Base-by-base conservation (phyloP, 108 stramenopile species). In the Cyclotella kingstonii region DNA sequence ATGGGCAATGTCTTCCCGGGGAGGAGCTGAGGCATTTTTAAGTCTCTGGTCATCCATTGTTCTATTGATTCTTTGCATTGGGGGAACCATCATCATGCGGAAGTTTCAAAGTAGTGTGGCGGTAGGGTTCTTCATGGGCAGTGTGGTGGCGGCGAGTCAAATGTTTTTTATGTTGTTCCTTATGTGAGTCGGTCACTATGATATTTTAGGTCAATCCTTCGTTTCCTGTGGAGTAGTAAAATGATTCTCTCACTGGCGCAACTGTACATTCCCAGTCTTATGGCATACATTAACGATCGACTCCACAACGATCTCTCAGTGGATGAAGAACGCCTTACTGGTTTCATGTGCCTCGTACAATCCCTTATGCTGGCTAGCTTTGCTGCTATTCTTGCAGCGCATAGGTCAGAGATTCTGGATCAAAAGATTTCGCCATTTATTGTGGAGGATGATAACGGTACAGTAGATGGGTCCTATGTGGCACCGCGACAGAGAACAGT, bases 41-140 rank as follows among this genome's bases (percentile, higher is more conserved):
- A 73, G 79, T 38, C 48, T 85, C 1, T 93, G 91, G 91, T 84
- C 83, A 14, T 77, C 86, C 33, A 18, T 87, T 9, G 74, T 93
- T 56, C 54, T 90, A 38, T 38, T 85, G 9, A 51, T 68, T 3
- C 62, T 93, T 11, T 80, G 86, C 53, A 84, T 90, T 54, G 88
- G 91, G 27, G 91, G 91, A 38, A 93, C 91, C 9, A 87, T 93
- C 68, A 87, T 93, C 58, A 93, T 93, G 91, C 63, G 91, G 55
- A 89, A 87, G 70, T 93, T 88, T 60, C 88, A 93, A 60, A 93
- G 81, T 60, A 79, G 77, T 34, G 78, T 93, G 62, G 84, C 83
- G 11, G 86, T 89, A 14, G 91, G 91, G 33, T 89, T 90, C 54
- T 93, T 93, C 70, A 88, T 93, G 87, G 91, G 91, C 38, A 76